phyloP scores from a whole-genome alignment of 495 filamentous ascomycete species.

The Apodospora peruviana region DNA sequence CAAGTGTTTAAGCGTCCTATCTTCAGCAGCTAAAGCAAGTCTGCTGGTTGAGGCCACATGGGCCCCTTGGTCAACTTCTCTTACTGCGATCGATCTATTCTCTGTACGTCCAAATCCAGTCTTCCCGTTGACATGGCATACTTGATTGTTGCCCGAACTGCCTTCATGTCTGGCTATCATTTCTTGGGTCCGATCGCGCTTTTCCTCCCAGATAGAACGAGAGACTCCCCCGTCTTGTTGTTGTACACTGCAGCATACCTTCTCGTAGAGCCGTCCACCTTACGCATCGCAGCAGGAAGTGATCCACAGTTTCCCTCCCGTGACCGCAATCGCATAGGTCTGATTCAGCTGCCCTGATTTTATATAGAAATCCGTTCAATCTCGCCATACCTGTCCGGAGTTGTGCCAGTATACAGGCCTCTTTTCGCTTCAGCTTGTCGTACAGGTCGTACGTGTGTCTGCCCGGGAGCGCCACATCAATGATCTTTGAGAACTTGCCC shows the following conservation, averaged over 20 bases:
- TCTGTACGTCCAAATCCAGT: slow-evolving; percentile 21
- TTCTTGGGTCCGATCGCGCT: slow-evolving; percentile 24
- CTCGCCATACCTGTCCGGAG: slow-evolving; percentile 31
- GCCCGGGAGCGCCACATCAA: slow-evolving; percentile 27
- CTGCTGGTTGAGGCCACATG: slow-evolving; percentile 9
- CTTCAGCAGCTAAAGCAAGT: slow-evolving; percentile 12
- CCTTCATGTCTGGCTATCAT: slow-evolving; percentile 28
- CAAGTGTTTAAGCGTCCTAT: slow-evolving; percentile 16
- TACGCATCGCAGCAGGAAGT: slow-evolving; percentile 31
- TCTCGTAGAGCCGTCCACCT: slow-evolving; percentile 25
- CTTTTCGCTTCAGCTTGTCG: slow-evolving; percentile 18
- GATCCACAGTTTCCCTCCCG: slow-evolving; percentile 23
- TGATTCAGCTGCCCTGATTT: slow-evolving; percentile 19
- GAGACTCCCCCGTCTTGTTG: slow-evolving; percentile 27
- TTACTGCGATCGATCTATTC: slow-evolving; percentile 3
- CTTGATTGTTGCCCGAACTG: slow-evolving; percentile 30
- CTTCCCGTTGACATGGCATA: slow-evolving; percentile 32
- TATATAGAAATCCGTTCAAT: slow-evolving; percentile 30
- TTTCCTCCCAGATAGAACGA: slow-evolving; percentile 18
- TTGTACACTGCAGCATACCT: slow-evolving; percentile 29
- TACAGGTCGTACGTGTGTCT: slow-evolving; percentile 28
- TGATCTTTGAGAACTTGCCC: slow-evolving; percentile 23
- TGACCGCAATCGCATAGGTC: slow-evolving; percentile 23
- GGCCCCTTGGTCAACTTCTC: background rate
- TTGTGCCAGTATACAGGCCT: slow-evolving; percentile 26